These are phyloP conservation scores for Cornus kousa DNA, from an alignment of 148 eudicot species.

Conservation along the genomic window DNA sequence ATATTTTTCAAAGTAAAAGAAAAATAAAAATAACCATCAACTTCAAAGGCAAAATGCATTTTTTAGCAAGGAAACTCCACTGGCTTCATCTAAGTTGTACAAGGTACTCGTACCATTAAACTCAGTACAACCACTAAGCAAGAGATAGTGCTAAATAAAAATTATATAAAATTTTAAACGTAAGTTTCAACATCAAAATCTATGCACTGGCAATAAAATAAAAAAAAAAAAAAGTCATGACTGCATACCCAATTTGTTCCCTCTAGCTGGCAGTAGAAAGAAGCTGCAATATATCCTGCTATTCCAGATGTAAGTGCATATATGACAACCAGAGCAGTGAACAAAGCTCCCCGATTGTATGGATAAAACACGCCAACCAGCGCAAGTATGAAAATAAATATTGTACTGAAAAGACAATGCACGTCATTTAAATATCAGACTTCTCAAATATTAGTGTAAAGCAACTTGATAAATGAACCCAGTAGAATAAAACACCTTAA, in stretches of 20 bases:
- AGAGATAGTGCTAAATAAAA: not conserved
- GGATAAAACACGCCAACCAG: slow-evolving; percentile 34
- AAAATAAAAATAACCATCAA: not conserved
- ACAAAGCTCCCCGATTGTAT: slow-evolving; percentile 34
- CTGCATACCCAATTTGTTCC: slow-evolving; percentile 33
- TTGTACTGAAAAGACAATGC: slow-evolving; percentile 16
- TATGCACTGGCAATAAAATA: not conserved
- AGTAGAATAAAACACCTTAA: not conserved
- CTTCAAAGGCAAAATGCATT: not conserved
- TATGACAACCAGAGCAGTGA: slow-evolving; percentile 34
- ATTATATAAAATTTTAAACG: too few relatives aligned
- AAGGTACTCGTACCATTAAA: not conserved
- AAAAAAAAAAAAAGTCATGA: not conserved
- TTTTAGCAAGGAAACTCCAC: too few relatives aligned
- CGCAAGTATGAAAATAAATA: slow-evolving; percentile 27
- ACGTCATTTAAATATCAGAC: not conserved
- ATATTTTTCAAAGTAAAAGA: not conserved
- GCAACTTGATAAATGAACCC: not conserved
- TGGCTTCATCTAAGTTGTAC: not conserved
- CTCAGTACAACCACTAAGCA: not conserved
- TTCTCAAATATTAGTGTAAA: not conserved
- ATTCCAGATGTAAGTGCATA: slow-evolving; percentile 35
- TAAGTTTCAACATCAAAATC: too few relatives aligned
- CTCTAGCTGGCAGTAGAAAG: slow-evolving; percentile 35
- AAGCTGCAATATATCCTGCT: slow-evolving; percentile 30